A percentile compares a stretch with the other conserved stretches of the same genome.
phyloP scores from a whole-genome alignment of 331 rosid genomes.

The Quercus lobata region DNA sequence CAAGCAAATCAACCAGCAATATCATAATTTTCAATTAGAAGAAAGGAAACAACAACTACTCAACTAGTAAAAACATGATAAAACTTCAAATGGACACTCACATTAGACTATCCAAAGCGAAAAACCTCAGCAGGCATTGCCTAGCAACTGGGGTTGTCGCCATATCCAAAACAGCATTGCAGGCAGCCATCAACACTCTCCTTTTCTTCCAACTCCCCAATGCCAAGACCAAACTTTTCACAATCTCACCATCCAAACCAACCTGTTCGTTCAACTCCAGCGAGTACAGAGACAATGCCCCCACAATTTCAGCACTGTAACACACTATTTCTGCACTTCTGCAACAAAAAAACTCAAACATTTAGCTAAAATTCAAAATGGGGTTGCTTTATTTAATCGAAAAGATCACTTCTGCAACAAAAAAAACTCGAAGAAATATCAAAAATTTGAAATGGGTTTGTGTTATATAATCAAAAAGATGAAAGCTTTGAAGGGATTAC shows the following conservation, averaged over 20 bases:
- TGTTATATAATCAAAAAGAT: neutral
- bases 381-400: neutral
- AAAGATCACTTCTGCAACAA: neutral
- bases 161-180: constrained; percentile 73
- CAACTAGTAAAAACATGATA: neutral
- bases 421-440: neutral
- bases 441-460: neutral
- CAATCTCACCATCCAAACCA: constrained; percentile 50
- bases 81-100: constrained; percentile 27
- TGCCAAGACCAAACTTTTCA: constrained; percentile 40
- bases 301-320: constrained; percentile 40
- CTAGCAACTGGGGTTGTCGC: constrained; percentile 44
- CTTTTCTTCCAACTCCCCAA: constrained; percentile 35
- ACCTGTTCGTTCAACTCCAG: constrained; percentile 46
- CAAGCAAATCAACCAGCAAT: neutral
- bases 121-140: constrained; percentile 36
- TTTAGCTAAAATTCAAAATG: neutral
- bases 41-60: neutral
- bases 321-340: constrained; percentile 29
- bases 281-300: constrained; percentile 57
- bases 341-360: neutral
- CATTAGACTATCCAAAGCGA: constrained; percentile 53
- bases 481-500: constrained; percentile 1
- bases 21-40: neutral
- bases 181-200: constrained; percentile 43